phyloP scores from a whole-genome alignment of 208 protist genomes.

The Novymonas esmeraldas region DNA sequence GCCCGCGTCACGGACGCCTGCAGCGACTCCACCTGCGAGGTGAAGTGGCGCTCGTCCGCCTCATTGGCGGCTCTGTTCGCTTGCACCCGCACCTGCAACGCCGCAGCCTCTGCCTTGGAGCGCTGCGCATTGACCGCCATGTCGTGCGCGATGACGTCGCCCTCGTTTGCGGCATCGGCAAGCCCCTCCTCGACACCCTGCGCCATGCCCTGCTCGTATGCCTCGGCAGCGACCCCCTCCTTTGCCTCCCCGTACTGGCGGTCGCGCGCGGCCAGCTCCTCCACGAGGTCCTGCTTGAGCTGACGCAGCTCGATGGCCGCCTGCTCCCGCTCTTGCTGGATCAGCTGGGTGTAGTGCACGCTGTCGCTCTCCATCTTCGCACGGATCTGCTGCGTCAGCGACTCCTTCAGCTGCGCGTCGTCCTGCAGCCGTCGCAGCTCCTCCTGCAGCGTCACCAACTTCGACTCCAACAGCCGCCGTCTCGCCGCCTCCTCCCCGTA shows the following conservation, averaged over 20 bases:
- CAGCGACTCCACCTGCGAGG: slow-evolving; percentile 45
- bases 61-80: slow-evolving; percentile 38
- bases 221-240: slow-evolving; percentile 45
- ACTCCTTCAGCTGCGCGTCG: slow-evolving; percentile 55
- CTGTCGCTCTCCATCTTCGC: slow-evolving; percentile 73
- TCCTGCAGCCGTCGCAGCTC: slow-evolving; percentile 46
- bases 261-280: slow-evolving; percentile 53
- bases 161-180: slow-evolving; percentile 46
- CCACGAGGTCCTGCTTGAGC: slow-evolving; percentile 66
- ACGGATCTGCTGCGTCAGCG: slow-evolving; percentile 49
- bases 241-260: slow-evolving; percentile 59
- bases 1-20: slow-evolving; percentile 21
- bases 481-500: slow-evolving; percentile 40
- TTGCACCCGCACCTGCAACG: slow-evolving; percentile 53
- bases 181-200: slow-evolving; percentile 67
- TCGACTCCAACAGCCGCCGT: slow-evolving; percentile 51
- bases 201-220: slow-evolving; percentile 58
- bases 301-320: slow-evolving; percentile 57
- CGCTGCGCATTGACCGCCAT: slow-evolving; percentile 53
- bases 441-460: slow-evolving; percentile 46
- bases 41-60: slow-evolving; percentile 44
- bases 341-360: slow-evolving; percentile 57
- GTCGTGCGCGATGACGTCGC: slow-evolving; percentile 50
- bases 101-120: slow-evolving; percentile 51
- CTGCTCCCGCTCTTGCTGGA: slow-evolving; percentile 70